phyloP scores from a whole-genome alignment of 768 basidiomycete genomes.

The Wakefieldia striispora region DNA sequence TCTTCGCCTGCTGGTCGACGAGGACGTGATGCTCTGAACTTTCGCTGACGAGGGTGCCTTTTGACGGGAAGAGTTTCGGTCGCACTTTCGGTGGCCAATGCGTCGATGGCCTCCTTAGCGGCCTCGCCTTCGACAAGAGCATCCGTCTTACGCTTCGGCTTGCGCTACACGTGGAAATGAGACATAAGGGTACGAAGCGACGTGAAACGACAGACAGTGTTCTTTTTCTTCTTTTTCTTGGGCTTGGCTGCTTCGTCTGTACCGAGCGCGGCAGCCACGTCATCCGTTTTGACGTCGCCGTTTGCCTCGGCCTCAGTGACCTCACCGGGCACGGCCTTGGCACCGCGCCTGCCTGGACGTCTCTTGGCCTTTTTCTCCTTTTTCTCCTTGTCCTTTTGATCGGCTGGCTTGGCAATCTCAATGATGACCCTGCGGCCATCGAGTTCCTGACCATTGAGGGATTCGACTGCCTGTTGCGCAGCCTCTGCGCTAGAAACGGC shows the following conservation, averaged over 20 bases:
- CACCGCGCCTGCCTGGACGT: constrained; percentile 81
- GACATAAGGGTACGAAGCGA: neutral
- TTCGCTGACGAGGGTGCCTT: constrained; percentile 53
- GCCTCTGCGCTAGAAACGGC: constrained; percentile 78
- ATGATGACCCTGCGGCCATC: constrained; percentile 86
- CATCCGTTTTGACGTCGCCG: constrained; percentile 65
- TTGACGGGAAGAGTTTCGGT: constrained; percentile 34
- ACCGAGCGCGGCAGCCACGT: constrained; percentile 46
- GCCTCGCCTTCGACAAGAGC: constrained; percentile 33
- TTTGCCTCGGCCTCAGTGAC: constrained; percentile 88
- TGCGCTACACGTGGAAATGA: constrained; percentile 46
- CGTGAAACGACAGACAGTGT: constrained; percentile 37
- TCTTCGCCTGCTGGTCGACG: constrained; percentile 77
- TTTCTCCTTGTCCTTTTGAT: constrained; percentile 78
- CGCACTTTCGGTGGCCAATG: constrained; percentile 36
- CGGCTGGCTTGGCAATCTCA: constrained; percentile 90
- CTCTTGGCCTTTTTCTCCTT: constrained; percentile 78
- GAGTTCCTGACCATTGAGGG: constrained; percentile 85
- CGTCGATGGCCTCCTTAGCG: constrained; percentile 28
- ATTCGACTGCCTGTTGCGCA: constrained; percentile 81
- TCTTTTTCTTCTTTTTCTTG: constrained; percentile 81
- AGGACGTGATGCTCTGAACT: constrained; percentile 53
- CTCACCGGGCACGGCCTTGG: constrained; percentile 85
- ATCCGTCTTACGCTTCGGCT: constrained; percentile 41
- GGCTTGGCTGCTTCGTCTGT: constrained; percentile 61